These are phyloP conservation scores for Chlorella vulgaris DNA, from an alignment of 139 green algal genomes.

Conservation along the genomic window DNA sequence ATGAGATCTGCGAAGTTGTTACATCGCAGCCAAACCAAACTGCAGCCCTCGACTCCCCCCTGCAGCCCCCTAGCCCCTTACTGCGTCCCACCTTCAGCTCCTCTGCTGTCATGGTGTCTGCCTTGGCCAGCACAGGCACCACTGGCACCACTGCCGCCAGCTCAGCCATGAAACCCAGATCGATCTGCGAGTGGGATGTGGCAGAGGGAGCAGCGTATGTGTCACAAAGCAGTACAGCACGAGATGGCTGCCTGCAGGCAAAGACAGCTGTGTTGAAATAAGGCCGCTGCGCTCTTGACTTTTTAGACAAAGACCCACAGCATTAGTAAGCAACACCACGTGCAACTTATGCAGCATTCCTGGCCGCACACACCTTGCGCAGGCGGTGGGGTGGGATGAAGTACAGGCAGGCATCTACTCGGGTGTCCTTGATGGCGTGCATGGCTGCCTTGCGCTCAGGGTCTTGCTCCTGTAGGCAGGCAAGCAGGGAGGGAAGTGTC, in stretches of 20 bases:
- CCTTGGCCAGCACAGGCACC: slow-evolving; percentile 52
- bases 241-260: too few relatives aligned
- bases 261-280: too few relatives aligned
- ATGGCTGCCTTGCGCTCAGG: slow-evolving; percentile 12
- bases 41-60: too few relatives aligned
- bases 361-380: slow-evolving; percentile 13
- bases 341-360: not conserved
- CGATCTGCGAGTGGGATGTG: slow-evolving; percentile 25
- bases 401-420: slow-evolving; percentile 60
- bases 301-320: too few relatives aligned
- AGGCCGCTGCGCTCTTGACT: too few relatives aligned
- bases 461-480: slow-evolving; percentile 21
- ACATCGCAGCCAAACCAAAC: too few relatives aligned
- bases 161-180: slow-evolving; percentile 55
- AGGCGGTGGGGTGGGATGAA: slow-evolving; percentile 61
- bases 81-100: slow-evolving; percentile 41
- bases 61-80: too few relatives aligned
- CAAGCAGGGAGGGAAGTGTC: not conserved
- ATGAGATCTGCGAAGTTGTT: too few relatives aligned
- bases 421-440: slow-evolving; percentile 30
- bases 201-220: too few relatives aligned
- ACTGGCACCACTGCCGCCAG: slow-evolving; percentile 51
- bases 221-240: too few relatives aligned
- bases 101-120: slow-evolving; percentile 58
- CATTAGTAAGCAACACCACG: not conserved